Percentiles rank a stretch among this genome's conserved stretches.
Evolutionary conservation across 179 eudicot genomes (phyloP).

Genomic region (Beta lomatogona): DNA sequence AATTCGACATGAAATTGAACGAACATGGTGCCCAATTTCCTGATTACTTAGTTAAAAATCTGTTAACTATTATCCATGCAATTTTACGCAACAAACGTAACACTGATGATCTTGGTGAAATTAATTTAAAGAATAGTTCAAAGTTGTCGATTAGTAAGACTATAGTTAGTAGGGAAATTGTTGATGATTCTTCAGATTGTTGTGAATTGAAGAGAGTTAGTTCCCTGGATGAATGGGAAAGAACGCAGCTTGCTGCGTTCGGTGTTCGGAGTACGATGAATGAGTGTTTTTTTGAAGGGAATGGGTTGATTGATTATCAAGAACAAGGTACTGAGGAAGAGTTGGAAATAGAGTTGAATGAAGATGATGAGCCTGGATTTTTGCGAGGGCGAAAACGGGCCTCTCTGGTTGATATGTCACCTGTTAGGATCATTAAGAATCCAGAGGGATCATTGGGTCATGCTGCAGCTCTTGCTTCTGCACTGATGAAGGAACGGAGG

Average conservation of each 20-base stretch:
- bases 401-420: constrained; percentile 76
- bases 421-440: constrained; percentile 83
- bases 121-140: constrained; percentile 53
- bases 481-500: constrained; percentile 83
- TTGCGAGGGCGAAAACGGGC: constrained; percentile 76
- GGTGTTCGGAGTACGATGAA: too few species aligned
- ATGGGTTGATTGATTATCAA: constrained; percentile 62
- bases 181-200: too few species aligned
- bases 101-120: constrained; percentile 31
- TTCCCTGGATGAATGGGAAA: too few species aligned
- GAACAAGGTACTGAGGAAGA: constrained; percentile 89
- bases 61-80: neutral
- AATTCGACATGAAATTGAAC: neutral
- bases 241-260: too few species aligned
- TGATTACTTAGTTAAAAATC: neutral
- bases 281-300: constrained; percentile 38
- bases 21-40: neutral
- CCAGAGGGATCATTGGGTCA: constrained; percentile 94
- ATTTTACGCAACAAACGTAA: neutral
- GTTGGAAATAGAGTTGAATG: constrained; percentile 86
- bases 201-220: too few species aligned
- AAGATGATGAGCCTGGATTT: constrained; percentile 78
- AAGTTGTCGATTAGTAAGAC: constrained; percentile 59
- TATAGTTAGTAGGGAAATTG: too few species aligned
- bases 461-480: constrained; percentile 90